Base-by-base conservation (phyloP, 2,329 filamentous ascomycete species). In the Penicillium fuscoglaucum region DNA sequence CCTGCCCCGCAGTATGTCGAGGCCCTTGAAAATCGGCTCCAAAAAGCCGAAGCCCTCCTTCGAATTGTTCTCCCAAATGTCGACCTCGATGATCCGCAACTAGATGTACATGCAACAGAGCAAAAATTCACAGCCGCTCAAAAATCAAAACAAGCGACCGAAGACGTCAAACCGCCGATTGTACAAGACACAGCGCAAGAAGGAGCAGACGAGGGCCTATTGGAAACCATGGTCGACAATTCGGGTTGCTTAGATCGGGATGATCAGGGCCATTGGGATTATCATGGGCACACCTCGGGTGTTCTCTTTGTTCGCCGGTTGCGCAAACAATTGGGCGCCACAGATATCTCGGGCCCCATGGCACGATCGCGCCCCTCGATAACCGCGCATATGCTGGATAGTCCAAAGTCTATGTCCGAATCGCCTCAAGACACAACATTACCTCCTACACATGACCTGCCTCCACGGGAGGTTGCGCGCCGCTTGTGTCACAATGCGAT, bases 221-320 rank as follows among this genome's bases (percentile, higher is more conserved):
- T 99, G 28, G 88, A 93, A 70, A 96, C 93, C 29, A 98, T 99
- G 93, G 92, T 98, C 58, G 90, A 93, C 71, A 90, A 90, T 43
- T 91, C 93, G 3, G 95, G 93, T 37, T 90, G 93, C 71, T 82
- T 99, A 19, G 93, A 98, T 69, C 82, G 98, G 35, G 92, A 96
- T 68, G 93, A 98, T 66, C 87, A 88, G 67, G 93, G 93, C 43
- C 87, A 95, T 67, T 96, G 92, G 87, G 93, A 98, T 74, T 99
- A 96, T 69, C 91, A 96, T 70, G 95, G 95, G 48, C 90, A 90
- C 63, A 97, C 93, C 0, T 98, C 95, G 0, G 93, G 93, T 3
- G 84, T 93, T 44, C 91, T 93, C 62, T 99, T 97, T 73, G 83
- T 97, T 66, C 85, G 87, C 63, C 87, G 90, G 55, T 88, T 99